A percentile compares a stretch with the other conserved stretches of the same genome.
These are phyloP conservation scores for Kitagawia praeruptora DNA, from an alignment of 129 eudicot species.

Conservation along the genomic window DNA sequence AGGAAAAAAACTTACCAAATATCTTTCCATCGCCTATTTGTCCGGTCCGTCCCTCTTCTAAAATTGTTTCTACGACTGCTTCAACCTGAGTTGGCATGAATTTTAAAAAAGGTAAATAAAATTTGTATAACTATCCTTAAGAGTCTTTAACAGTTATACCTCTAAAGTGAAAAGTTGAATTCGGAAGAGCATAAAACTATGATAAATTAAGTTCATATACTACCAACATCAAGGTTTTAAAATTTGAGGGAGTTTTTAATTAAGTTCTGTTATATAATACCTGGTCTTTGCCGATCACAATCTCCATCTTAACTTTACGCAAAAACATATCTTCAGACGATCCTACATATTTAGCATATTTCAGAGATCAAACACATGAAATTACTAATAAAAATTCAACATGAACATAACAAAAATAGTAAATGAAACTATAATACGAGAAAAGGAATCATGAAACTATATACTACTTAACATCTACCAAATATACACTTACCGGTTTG, in stretches of 20 bases:
- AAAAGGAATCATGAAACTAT: background rate
- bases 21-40: conserved; percentile 73
- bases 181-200: background rate
- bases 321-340: conserved; percentile 48
- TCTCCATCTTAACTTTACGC: conserved; percentile 50
- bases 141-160: background rate
- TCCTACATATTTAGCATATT: conserved; percentile 21
- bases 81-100: conserved; percentile 32
- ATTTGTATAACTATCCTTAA: background rate
- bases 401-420: background rate
- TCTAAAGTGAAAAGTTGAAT: background rate
- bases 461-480: background rate
- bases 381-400: conserved; percentile 1
- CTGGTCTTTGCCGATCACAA: conserved; percentile 59
- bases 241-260: background rate
- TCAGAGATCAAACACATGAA: background rate
- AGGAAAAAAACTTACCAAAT: conserved; percentile 30
- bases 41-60: conserved; percentile 51
- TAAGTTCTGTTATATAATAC: conserved; percentile 11
- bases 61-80: conserved; percentile 36
- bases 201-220: no score
- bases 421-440: background rate
- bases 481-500: conserved; percentile 41
- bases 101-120: background rate
- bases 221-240: background rate